Conservation (phyloP, 768 basidiomycete genomes). For the Tricholoma terreum region DNA sequence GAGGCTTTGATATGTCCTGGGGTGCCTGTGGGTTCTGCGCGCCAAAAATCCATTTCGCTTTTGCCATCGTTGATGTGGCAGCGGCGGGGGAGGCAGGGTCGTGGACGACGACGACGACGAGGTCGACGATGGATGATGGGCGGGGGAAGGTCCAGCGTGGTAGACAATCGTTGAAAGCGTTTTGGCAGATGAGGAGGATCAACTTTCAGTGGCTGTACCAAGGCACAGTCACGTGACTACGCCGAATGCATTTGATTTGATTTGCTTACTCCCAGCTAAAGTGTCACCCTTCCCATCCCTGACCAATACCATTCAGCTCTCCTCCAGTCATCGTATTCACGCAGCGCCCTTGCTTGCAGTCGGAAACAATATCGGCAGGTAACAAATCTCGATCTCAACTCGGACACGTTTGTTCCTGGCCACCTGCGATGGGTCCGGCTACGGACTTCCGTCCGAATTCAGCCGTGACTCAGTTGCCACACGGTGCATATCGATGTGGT, state of each 20-base stretch:
- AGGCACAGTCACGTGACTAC: neutral
- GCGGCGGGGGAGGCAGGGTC: neutral
- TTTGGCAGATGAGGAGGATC: too few species aligned
- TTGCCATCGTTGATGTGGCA: conserved; percentile 18
- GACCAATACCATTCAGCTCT: too few species aligned
- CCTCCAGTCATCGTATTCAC: too few species aligned
- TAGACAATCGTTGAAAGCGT: too few species aligned
- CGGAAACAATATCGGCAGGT: too few species aligned
- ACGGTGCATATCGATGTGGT: neutral
- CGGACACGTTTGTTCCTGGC: neutral
- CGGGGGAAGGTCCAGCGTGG: too few species aligned
- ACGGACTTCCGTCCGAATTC: neutral
- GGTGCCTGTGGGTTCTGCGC: conserved; percentile 16
- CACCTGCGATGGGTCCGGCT: neutral
- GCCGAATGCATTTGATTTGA: too few species aligned
- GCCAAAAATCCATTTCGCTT: conserved; percentile 39
- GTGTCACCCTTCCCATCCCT: too few species aligned
- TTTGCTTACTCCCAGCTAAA: too few species aligned
- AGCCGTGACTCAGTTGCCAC: neutral
- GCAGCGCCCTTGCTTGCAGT: neutral
- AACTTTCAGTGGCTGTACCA: too few species aligned
- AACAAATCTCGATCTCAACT: neutral
- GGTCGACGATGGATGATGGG: neutral
- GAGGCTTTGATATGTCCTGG: conserved; percentile 27
- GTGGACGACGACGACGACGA: neutral